phyloP scores from a whole-genome alignment of 1,284 basidiomycete genomes.

The Grifola frondosa region DNA sequence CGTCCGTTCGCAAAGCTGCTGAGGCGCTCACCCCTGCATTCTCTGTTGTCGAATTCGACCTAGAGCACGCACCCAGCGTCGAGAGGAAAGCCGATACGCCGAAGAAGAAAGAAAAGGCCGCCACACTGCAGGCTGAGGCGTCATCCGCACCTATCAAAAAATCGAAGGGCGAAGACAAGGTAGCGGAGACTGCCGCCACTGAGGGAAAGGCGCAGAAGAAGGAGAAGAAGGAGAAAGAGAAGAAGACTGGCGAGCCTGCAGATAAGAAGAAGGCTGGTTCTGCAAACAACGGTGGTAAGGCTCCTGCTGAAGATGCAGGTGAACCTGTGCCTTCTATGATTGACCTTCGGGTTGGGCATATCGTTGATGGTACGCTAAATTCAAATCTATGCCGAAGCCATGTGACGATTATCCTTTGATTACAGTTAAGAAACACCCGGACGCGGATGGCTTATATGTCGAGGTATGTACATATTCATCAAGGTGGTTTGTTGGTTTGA shows the following conservation, averaged over 20 bases:
- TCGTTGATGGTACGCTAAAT: slow-evolving; percentile 75
- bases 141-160: slow-evolving; percentile 16
- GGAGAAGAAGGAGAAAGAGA: slow-evolving; percentile 54
- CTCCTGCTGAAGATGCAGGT: slow-evolving; percentile 52
- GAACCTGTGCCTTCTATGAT: slow-evolving; percentile 92
- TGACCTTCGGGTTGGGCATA: slow-evolving; percentile 88
- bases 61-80: slow-evolving; percentile 70
- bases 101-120: slow-evolving; percentile 83
- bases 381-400: background rate
- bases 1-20: slow-evolving; percentile 57
- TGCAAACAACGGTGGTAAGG: slow-evolving; percentile 25
- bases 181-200: slow-evolving; percentile 18
- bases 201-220: slow-evolving; percentile 37
- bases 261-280: slow-evolving; percentile 44
- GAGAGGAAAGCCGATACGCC: slow-evolving; percentile 72
- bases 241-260: slow-evolving; percentile 29
- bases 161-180: slow-evolving; percentile 30
- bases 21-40: slow-evolving; percentile 56
- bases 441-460: slow-evolving; percentile 90
- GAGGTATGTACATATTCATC: slow-evolving; percentile 51
- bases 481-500: background rate
- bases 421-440: slow-evolving; percentile 89
- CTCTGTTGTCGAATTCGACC: slow-evolving; percentile 64
- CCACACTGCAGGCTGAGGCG: slow-evolving; percentile 28
- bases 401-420: background rate